Percentiles rank a stretch among this genome's conserved stretches.
Conservation (phyloP, 208 protist species). For the Angomonas deanei region DNA sequence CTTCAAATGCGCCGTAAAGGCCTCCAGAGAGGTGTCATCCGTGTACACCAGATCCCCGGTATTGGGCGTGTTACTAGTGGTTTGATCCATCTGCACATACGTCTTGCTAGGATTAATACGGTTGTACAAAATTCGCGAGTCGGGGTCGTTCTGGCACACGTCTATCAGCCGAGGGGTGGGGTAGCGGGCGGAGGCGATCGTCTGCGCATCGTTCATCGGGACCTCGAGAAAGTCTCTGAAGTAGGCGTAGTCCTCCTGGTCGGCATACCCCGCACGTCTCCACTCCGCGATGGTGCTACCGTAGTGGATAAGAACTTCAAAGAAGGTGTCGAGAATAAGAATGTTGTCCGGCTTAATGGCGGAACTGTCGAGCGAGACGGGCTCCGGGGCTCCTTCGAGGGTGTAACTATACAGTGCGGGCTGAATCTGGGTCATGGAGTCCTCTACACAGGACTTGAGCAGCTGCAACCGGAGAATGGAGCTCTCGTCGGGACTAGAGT, state of each 20-base stretch:
- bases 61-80: constrained; percentile 39
- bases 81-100: constrained; percentile 78
- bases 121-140: constrained; percentile 97
- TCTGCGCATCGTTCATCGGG: constrained; percentile 90
- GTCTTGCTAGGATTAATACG: constrained; percentile 97
- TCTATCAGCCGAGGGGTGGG: constrained; percentile 95
- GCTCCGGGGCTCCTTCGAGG: constrained; percentile 82
- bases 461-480: constrained; percentile 95
- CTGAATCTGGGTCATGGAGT: constrained; percentile 98
- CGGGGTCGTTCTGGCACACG: constrained; percentile 93
- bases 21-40: constrained; percentile 96
- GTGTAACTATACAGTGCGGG: constrained; percentile 96
- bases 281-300: constrained; percentile 95
- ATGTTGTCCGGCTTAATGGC: constrained; percentile 91
- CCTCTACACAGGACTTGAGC: constrained; percentile 90
- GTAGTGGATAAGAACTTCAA: constrained; percentile 97
- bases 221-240: constrained; percentile 94
- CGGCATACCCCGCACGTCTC: constrained; percentile 92
- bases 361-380: constrained; percentile 91
- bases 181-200: constrained; percentile 89
- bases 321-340: constrained; percentile 99
- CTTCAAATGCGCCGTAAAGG: constrained; percentile 97
- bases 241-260: constrained; percentile 92
- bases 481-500: constrained; percentile 97
- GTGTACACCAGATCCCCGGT: constrained; percentile 94